phyloP scores from a whole-genome alignment of 2,329 filamentous ascomycete genomes.

The Neoscytalidium dimidiatum region DNA sequence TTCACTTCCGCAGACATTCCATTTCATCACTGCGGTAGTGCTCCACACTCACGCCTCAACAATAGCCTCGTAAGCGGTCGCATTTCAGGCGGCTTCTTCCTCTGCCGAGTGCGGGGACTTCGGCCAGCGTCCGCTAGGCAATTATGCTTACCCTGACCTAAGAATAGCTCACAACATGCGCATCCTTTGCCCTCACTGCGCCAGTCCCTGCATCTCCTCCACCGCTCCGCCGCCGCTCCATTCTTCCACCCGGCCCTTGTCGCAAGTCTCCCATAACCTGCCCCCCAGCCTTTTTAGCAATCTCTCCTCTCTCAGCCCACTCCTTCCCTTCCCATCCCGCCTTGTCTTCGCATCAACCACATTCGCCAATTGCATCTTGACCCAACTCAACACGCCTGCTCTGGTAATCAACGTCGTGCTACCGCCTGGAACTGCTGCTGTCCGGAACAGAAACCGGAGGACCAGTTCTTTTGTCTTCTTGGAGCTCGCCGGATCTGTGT shows the following conservation, averaged over 20 bases:
- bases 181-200: slow-evolving; percentile 19
- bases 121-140: not conserved
- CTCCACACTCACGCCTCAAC: not conserved
- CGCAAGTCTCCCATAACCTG: slow-evolving; percentile 65
- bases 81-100: not conserved
- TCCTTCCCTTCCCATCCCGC: slow-evolving; percentile 39
- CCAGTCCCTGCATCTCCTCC: slow-evolving; percentile 32
- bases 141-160: slow-evolving; percentile 14
- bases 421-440: slow-evolving; percentile 67
- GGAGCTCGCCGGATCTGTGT: slow-evolving; percentile 65
- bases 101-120: slow-evolving; percentile 5
- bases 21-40: no score
- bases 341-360: not conserved
- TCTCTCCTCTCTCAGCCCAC: slow-evolving; percentile 40
- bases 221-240: slow-evolving; percentile 63
- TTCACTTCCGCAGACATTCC: no score
- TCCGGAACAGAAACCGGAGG: slow-evolving; percentile 62
- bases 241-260: slow-evolving; percentile 62
- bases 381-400: slow-evolving; percentile 73
- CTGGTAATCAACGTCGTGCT: slow-evolving; percentile 80
- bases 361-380: slow-evolving; percentile 59
- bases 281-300: slow-evolving; percentile 58
- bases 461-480: slow-evolving; percentile 64
- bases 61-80: not conserved
- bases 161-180: no score